Conservation (phyloP, 2,329 filamentous ascomycete species). For the Aspergillus brunneoviolaceus region DNA sequence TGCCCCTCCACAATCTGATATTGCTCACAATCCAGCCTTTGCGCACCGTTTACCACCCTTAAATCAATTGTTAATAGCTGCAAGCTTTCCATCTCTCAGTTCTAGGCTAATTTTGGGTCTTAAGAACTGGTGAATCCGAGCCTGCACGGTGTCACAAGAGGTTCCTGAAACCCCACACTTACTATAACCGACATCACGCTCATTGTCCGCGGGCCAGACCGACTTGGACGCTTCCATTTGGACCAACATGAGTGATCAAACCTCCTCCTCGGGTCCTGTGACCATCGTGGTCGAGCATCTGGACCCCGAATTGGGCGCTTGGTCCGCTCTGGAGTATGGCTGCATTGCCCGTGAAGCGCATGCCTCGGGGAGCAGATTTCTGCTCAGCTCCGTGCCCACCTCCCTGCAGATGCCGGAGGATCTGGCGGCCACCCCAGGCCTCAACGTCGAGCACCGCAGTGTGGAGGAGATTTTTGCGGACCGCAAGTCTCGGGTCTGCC, state of each 20-base stretch:
- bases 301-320: constrained; percentile 87
- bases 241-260: constrained; percentile 26
- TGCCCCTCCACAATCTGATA: not conserved
- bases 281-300: constrained; percentile 96
- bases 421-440: constrained; percentile 60
- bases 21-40: not conserved
- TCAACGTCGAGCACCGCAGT: constrained; percentile 71
- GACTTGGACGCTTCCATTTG: not conserved
- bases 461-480: constrained; percentile 79
- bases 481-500: constrained; percentile 74
- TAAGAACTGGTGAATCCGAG: not conserved
- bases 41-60: not conserved
- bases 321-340: constrained; percentile 91
- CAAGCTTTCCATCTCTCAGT: not conserved
- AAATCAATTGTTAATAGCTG: not conserved
- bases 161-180: constrained; percentile 7
- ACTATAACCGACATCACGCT: not conserved
- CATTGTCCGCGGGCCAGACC: constrained; percentile 2
- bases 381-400: constrained; percentile 76
- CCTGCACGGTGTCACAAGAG: not conserved
- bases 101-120: not conserved
- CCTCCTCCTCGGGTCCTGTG: constrained; percentile 47
- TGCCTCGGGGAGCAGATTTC: constrained; percentile 66
- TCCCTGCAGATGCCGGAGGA: constrained; percentile 60
- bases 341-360: constrained; percentile 81